Evolutionary conservation across 2,329 filamentous ascomycete genomes (phyloP).

Genomic region (Simplicillium aogashimaense): DNA sequence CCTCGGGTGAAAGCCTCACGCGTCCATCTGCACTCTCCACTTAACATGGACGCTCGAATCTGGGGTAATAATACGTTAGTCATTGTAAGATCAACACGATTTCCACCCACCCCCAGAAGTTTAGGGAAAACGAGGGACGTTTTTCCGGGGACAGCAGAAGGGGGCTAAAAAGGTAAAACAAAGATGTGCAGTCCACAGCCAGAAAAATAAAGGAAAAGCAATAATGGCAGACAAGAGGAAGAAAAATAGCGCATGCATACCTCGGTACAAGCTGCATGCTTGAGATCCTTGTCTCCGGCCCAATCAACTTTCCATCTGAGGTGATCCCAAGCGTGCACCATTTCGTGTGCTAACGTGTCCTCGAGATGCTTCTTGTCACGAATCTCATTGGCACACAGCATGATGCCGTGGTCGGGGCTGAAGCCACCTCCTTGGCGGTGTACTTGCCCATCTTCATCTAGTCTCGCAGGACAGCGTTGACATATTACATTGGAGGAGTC

Average conservation of each 20-base stretch:
- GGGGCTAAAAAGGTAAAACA: background rate
- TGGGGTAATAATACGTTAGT: conserved; percentile 20
- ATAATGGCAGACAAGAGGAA: background rate
- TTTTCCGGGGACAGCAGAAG: background rate
- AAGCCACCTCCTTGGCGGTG: conserved; percentile 72
- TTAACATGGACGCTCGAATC: conserved; percentile 89
- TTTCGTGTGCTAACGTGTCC: conserved; percentile 91
- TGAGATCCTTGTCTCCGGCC: conserved; percentile 57
- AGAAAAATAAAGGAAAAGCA: conserved; percentile 2
- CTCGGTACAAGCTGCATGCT: conserved; percentile 91
- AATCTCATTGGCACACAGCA: conserved; percentile 89
- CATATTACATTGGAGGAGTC: conserved; percentile 71
- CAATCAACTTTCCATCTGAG: conserved; percentile 85
- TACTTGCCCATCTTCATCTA: conserved; percentile 47
- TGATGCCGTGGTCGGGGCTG: conserved; percentile 73
- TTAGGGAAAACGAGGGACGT: background rate
- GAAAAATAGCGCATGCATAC: conserved; percentile 32
- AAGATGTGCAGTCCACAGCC: background rate
- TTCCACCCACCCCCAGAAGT: too few relatives aligned
- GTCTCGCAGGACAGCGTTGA: conserved; percentile 58
- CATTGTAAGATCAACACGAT: too few relatives aligned
- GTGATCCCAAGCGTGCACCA: conserved; percentile 96
- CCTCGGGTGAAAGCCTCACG: conserved; percentile 76
- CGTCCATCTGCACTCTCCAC: conserved; percentile 86
- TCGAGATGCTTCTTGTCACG: conserved; percentile 72